Percentiles rank a stretch among this genome's conserved stretches.
These are phyloP conservation scores for Endoconidiophora polonica DNA, from an alignment of 2,329 filamentous ascomycete genomes.

Conservation along the genomic window DNA sequence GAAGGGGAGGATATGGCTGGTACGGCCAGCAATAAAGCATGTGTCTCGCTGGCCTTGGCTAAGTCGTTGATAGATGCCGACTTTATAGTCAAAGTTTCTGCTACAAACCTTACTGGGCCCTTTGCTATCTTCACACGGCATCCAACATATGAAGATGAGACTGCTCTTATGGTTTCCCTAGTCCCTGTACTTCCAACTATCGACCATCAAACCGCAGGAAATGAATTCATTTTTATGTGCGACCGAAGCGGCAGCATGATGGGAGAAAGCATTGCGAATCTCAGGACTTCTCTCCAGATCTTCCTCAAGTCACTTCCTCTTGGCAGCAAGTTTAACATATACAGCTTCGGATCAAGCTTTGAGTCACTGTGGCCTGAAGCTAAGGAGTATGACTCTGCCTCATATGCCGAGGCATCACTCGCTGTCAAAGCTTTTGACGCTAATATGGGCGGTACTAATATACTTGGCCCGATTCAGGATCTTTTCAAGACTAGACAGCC, in stretches of 20 bases:
- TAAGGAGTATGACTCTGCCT: conserved; percentile 27
- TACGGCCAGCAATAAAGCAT: conserved; percentile 18
- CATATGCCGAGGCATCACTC: conserved; percentile 25
- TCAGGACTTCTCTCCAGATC: conserved; percentile 39
- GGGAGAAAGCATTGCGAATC: conserved; percentile 30
- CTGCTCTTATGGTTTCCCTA: conserved; percentile 53
- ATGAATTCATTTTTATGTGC: conserved; percentile 54
- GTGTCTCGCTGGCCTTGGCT: conserved; percentile 33
- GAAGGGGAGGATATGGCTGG: neutral
- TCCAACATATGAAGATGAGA: conserved; percentile 40
- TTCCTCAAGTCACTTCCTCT: conserved; percentile 50
- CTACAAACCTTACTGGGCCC: conserved; percentile 42
- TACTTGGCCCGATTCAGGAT: conserved; percentile 28
- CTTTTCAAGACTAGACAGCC: conserved; percentile 26
- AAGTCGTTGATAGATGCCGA: conserved; percentile 49
- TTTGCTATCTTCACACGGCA: conserved; percentile 51
- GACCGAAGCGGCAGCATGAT: conserved; percentile 55
- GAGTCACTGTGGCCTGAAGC: conserved; percentile 32
- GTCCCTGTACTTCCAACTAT: conserved; percentile 41
- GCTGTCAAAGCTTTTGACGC: conserved; percentile 28
- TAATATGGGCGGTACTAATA: conserved; percentile 37
- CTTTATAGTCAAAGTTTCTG: conserved; percentile 48
- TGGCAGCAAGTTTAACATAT: conserved; percentile 52
- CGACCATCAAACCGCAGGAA: conserved; percentile 19
- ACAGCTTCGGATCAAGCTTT: conserved; percentile 40